These are phyloP conservation scores for Phialophora verrucosa DNA, from an alignment of 2,329 filamentous ascomycete species.

Conservation along the genomic window DNA sequence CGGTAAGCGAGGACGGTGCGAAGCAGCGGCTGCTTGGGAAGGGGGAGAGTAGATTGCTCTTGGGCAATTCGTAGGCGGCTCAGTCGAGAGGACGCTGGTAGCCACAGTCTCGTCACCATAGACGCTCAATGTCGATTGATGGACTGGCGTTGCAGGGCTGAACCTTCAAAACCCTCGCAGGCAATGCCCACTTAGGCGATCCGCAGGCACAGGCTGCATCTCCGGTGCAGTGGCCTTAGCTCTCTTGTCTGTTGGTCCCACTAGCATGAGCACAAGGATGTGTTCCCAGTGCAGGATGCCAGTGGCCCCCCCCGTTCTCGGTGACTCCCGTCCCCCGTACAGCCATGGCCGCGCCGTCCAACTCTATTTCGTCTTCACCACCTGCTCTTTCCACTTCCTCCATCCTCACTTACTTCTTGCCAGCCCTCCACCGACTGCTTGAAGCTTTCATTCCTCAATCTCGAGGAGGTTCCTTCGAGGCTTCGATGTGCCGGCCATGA, in stretches of 20 bases:
- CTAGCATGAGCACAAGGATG: neutral
- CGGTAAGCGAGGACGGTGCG: neutral
- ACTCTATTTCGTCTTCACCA: slow-evolving; percentile 31
- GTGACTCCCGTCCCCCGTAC: slow-evolving; percentile 15
- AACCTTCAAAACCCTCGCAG: neutral
- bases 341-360: slow-evolving; percentile 16
- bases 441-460: neutral
- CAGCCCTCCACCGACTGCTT: neutral
- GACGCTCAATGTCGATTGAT: neutral
- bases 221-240: slow-evolving; percentile 8
- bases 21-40: too few species aligned
- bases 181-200: neutral
- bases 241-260: slow-evolving; percentile 7
- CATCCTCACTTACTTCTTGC: neutral
- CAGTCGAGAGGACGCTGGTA: neutral
- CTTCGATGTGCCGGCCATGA: neutral
- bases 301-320: slow-evolving; percentile 12
- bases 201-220: slow-evolving; percentile 1
- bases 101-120: neutral
- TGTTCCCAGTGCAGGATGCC: neutral
- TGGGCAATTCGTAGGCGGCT: neutral
- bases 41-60: neutral
- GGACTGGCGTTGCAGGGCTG: neutral
- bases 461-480: neutral
- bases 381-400: neutral